Conservation (phyloP, 345 rosid genomes). For the Brassica carinata region DNA sequence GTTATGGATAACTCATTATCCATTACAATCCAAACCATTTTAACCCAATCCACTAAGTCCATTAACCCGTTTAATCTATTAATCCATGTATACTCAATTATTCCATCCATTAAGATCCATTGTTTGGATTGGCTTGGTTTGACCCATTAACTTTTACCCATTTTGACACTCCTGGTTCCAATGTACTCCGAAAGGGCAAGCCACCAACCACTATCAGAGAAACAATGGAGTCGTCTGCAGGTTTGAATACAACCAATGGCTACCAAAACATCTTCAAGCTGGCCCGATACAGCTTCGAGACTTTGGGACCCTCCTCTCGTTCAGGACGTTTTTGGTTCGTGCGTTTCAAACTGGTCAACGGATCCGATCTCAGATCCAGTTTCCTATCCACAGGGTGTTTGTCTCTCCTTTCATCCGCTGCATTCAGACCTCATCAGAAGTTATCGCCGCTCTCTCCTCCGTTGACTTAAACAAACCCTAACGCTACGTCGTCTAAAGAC, state of each 20-base stretch:
- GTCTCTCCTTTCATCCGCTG: conserved; percentile 88
- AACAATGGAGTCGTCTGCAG: conserved; percentile 19
- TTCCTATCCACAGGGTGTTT: conserved; percentile 75
- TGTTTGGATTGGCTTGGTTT: too few species aligned
- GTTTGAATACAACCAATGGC: neutral
- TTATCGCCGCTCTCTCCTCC: conserved; percentile 54
- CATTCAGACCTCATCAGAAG: conserved; percentile 71
- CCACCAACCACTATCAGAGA: conserved; percentile 4
- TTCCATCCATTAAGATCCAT: too few species aligned
- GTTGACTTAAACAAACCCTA: conserved; percentile 33
- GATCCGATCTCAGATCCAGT: conserved; percentile 47
- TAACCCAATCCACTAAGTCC: too few species aligned
- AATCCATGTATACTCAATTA: too few species aligned
- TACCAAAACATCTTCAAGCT: conserved; percentile 65
- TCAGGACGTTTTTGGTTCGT: conserved; percentile 47
- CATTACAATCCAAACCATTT: too few species aligned
- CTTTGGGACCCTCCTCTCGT: conserved; percentile 83
- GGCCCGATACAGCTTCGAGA: conserved; percentile 54
- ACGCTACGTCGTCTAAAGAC: conserved; percentile 34
- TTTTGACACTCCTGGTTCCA: neutral
- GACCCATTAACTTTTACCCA: too few species aligned
- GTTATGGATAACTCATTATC: too few species aligned
- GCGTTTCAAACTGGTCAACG: conserved; percentile 51
- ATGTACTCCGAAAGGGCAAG: conserved; percentile 11
- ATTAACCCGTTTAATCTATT: too few species aligned